Conservation (phyloP, 2,329 filamentous ascomycete species). For the Penicillium psychrosexuale region DNA sequence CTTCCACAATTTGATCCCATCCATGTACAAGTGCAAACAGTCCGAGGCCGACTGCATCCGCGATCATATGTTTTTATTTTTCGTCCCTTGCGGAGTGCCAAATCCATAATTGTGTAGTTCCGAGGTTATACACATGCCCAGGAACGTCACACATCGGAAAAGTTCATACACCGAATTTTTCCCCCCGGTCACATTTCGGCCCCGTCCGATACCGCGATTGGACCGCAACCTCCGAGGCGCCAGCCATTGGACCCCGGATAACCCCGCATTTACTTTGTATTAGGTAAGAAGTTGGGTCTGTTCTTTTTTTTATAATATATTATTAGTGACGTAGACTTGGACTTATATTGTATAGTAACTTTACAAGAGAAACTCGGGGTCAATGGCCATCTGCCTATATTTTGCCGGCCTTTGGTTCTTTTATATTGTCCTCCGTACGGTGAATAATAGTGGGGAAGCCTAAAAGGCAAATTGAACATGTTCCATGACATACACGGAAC, state of each 20-base stretch:
- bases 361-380: neutral
- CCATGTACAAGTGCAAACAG: conserved; percentile 4
- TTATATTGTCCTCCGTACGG: neutral
- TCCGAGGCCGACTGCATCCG: conserved; percentile 14
- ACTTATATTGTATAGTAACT: neutral
- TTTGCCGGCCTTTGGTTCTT: neutral
- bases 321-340: neutral
- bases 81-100: neutral
- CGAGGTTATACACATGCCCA: conserved; percentile 9
- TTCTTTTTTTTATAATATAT: neutral
- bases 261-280: conserved; percentile 26
- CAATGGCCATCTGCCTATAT: conserved; percentile 3
- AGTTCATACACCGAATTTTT: conserved; percentile 20
- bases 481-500: neutral
- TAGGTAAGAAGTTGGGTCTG: conserved; percentile 15
- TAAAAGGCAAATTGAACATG: conserved; percentile 19
- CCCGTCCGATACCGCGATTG: conserved; percentile 21
- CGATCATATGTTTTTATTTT: conserved; percentile 1
- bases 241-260: conserved; percentile 25
- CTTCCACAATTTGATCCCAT: neutral
- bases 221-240: conserved; percentile 19
- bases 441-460: conserved; percentile 14
- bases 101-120: neutral
- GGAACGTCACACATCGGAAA: conserved; percentile 9
- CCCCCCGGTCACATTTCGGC: conserved; percentile 17